Evolutionary conservation across 352 stramenopile species (phyloP).

Genomic region (Pythium folliculosum): DNA sequence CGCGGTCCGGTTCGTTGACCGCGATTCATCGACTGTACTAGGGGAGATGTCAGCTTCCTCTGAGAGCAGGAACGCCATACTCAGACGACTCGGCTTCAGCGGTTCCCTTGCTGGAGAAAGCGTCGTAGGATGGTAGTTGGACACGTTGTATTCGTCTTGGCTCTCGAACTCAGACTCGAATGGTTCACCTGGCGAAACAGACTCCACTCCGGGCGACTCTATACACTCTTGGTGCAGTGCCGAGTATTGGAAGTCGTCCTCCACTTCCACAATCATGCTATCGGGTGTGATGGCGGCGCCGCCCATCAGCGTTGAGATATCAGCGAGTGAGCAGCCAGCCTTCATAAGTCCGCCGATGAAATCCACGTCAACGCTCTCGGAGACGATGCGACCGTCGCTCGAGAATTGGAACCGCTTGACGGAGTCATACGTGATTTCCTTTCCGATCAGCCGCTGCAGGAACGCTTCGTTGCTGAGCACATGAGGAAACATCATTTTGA

Average conservation of each 20-base stretch:
- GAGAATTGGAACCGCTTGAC: slow-evolving; percentile 26
- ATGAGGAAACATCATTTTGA: slow-evolving; percentile 33
- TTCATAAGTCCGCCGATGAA: slow-evolving; percentile 22
- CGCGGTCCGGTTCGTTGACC: neutral
- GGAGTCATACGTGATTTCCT: slow-evolving; percentile 18
- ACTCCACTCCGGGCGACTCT: neutral
- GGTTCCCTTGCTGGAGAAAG: neutral
- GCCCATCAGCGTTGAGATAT: slow-evolving; percentile 22
- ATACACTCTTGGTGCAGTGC: too few species aligned
- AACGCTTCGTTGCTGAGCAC: slow-evolving; percentile 26
- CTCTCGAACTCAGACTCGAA: neutral
- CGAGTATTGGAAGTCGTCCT: neutral
- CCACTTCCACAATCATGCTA: slow-evolving; percentile 24
- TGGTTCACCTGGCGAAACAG: neutral
- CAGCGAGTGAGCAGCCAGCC: slow-evolving; percentile 10
- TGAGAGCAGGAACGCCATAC: slow-evolving; percentile 14
- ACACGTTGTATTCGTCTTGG: neutral
- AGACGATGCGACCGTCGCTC: slow-evolving; percentile 19
- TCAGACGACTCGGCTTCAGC: slow-evolving; percentile 2
- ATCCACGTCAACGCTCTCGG: slow-evolving; percentile 20
- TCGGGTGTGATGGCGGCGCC: slow-evolving; percentile 14
- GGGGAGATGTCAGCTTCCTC: neutral
- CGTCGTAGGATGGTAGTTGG: neutral
- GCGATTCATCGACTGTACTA: neutral
- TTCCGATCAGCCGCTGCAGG: slow-evolving; percentile 25